These are phyloP conservation scores for Suillus hirtellus DNA, from an alignment of 768 basidiomycete species.

Conservation along the genomic window DNA sequence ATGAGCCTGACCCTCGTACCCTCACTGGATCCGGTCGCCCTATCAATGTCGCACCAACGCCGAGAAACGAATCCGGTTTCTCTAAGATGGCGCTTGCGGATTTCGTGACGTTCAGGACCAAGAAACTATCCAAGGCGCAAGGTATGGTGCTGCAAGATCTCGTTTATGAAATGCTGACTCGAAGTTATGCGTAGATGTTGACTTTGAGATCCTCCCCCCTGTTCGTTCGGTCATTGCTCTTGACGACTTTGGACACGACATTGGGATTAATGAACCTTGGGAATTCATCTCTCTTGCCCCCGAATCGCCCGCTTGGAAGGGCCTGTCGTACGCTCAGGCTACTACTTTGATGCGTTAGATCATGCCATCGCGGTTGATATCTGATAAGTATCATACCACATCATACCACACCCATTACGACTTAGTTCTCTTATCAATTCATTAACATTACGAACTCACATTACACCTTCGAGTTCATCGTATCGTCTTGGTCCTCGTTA, in stretches of 20 bases:
- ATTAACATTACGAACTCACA: slow-evolving; percentile 17
- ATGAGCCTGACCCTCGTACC: slow-evolving; percentile 13
- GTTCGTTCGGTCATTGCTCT: slow-evolving; percentile 34
- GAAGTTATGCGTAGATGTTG: slow-evolving; percentile 17
- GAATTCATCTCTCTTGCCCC: slow-evolving; percentile 32
- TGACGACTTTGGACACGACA: slow-evolving; percentile 23
- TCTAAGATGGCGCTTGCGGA: slow-evolving; percentile 29
- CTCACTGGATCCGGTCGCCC: neutral
- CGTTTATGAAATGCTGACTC: neutral
- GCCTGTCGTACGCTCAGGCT: slow-evolving; percentile 34
- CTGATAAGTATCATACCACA: slow-evolving; percentile 8
- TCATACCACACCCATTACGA: slow-evolving; percentile 17
- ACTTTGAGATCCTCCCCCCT: slow-evolving; percentile 33
- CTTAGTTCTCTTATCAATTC: slow-evolving; percentile 16
- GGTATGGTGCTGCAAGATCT: neutral
- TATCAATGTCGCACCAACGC: neutral
- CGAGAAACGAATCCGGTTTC: slow-evolving; percentile 14
- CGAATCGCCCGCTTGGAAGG: slow-evolving; percentile 31
- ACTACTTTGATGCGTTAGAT: slow-evolving; percentile 24
- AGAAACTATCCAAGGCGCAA: slow-evolving; percentile 2
- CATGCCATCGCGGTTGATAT: neutral
- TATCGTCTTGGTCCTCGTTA: slow-evolving; percentile 5
- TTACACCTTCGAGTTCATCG: slow-evolving; percentile 1
- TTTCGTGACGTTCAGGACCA: slow-evolving; percentile 21
- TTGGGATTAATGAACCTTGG: slow-evolving; percentile 31